Base-by-base conservation (phyloP, 176 grass and related monocot species). In the Sorghum bicolor region DNA sequence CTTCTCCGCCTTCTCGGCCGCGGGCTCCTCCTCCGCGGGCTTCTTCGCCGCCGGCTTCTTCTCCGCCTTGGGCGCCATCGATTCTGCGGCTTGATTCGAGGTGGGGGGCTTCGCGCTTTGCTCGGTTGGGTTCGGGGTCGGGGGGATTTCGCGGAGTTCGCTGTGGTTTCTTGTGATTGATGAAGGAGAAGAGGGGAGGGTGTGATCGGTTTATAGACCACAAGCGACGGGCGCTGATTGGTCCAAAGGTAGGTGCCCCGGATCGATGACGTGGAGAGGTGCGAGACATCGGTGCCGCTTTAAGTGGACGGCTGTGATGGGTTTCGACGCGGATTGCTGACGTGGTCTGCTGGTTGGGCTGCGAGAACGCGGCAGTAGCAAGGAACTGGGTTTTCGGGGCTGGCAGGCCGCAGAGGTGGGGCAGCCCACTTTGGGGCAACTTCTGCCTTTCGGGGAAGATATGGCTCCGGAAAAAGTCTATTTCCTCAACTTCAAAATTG, bases 61-160 rank as follows among this genome's bases (percentile, higher is more conserved):
- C 70, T 72, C 70, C 6, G 70, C 70, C 70, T 73, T 73, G 70
- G 40, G 70, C 1, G 70, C 70, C 70, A 73, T 73, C 70, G 40
- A 16, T 28, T 14, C 40, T 7, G 67, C 10, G 34, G 66, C 10
- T 37, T 9, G 53, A 24, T n/a, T 24, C 20, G 53, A n/a, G 53
- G 3, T n/a, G 6, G 6, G 48, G 17, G 45, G 5, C 1, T 52
- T 52, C 2, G 47, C 52, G 22, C 53, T 57, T 57, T 57, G 64
- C 32, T 67, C 13, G 67, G 0, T 4, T 13, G 69, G 11, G n/a
- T 45, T 30, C 2, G 40, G 25, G 40, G 6, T 1, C 6, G 6
- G n/a, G 5, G 13, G 38, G n/a, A n/a, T n/a, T n/a, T n/a, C n/a
- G n/a, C n/a, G n/a, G n/a, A n/a, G 13, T 70, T 72, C 12, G 68